Evolutionary conservation across 2,329 filamentous ascomycete species (phyloP), one percentile per base, ranked within the genome.

Genomic region (Pyricularia grisea): DNA sequence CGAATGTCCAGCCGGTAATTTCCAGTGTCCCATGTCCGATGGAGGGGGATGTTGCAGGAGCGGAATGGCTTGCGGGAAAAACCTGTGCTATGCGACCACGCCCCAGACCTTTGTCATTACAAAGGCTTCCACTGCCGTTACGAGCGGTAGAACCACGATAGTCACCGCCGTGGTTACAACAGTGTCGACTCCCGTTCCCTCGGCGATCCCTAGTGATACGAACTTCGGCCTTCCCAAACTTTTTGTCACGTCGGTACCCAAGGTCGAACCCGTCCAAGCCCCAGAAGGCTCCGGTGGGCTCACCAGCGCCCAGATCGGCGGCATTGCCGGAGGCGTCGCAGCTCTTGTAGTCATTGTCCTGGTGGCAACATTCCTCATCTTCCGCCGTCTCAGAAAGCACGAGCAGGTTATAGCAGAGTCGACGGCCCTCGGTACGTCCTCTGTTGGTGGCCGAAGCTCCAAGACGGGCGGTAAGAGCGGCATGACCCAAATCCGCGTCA

Each of bases 31-130:
- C 1, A 73, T 81, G 5, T 84, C 82, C 0, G 72, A 84, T 4
- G 82, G 81, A 67, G 84, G 81, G 69, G 86, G 85, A 0, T 88
- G 86, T 71, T 88, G 86, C 73, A 76, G 75, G 2, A 80, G 75
- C 65, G 82, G 82, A 4, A 80, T 84, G 79, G 82, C 75, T 30
- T 88, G 86, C 72, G 85, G 79, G 2, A 68, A 74, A 1, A 76
- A 73, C 23, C 75, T 73, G 17, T 88, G 86, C 73, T 87, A 84
- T 70, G 78, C 81, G 1, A 84, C 82, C 0, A 77, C 76, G 0
- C 79, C 83, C 1, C 74, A 78, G 1, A 86, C 84, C 0, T 76
- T 79, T n/a, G 82, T 79, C 1, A 73, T 82, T 7, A 81, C 81
- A 0, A 76, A 79, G 50, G 78, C 79, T 0, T 72, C 81, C 12